Evolutionary conservation across 495 filamentous ascomycete species (phyloP), one percentile per base, ranked within the genome.

Genomic region (Aspergillus haitiensis): DNA sequence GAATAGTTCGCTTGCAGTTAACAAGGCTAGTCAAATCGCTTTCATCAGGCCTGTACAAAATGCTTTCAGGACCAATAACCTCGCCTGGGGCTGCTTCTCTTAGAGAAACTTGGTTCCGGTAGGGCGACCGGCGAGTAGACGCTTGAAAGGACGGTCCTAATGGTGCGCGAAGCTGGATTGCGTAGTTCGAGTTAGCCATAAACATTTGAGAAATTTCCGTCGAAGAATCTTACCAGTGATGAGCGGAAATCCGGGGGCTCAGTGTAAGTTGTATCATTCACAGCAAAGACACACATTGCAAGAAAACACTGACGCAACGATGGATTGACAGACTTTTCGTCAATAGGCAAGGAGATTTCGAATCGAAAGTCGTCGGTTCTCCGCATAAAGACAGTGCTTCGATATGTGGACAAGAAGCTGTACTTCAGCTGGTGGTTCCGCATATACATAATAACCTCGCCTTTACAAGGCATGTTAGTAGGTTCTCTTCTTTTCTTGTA

Each of bases 341-440:
- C 44, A 46, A 46, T 46, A 6, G 44, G 44, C 9, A 46, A 18
- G 21, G 44, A 46, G 44, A 46, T 15, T 46, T 46, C 44, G 15
- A 46, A 46, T 15, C 44, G 44, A 8, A 16, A 46, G 44, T 46
- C 44, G 16, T 15, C 44, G 9, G n/a, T 18, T 46, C 44, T 16
- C 44, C 44, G 13, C 16, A 46, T 6, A 46, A 46, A 46, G 8
- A 46, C 13, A 4, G 44, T 46, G 16, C 5, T 6, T 21, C 16
- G 13, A 16, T 46, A 46, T 16, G 44, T 46, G 13, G 44, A 46
- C 13, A 46, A 7, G 44, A 46, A 46, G 13, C 44, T 10, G 18
- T 46, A 46, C 21, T 46, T 46, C 5, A 46, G 16, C 13, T 10
- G 3, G 16, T 46, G 44, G n/a, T 46, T 46, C 44, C 44, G 13